Percentiles rank a stretch among this genome's conserved stretches.
These are phyloP conservation scores for Phyllosticta citribraziliensis DNA, from an alignment of 2,329 filamentous ascomycete species.

Conservation along the genomic window DNA sequence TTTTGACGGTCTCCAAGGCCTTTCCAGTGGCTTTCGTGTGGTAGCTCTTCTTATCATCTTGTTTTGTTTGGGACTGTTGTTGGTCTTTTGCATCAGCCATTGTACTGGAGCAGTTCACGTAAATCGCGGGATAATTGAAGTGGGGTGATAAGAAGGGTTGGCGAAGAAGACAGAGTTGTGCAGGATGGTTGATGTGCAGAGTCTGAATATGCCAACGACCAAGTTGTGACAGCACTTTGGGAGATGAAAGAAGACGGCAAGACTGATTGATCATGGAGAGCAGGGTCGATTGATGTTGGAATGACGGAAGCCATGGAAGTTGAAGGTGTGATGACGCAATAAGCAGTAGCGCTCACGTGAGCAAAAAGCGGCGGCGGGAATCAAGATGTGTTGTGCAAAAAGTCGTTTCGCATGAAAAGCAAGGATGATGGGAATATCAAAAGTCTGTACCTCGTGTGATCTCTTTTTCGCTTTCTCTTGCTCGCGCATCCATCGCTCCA, in stretches of 20 bases:
- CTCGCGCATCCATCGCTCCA: constrained; percentile 55
- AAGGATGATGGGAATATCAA: background rate
- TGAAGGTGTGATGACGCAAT: constrained; percentile 4
- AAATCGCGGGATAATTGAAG: background rate
- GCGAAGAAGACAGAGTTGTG: background rate
- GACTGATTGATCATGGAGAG: background rate
- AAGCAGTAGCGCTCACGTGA: background rate
- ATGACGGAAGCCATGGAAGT: background rate
- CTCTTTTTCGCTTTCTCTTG: constrained; percentile 58
- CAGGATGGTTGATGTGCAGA: background rate
- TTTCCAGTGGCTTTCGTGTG: constrained; percentile 63
- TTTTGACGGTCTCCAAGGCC: constrained; percentile 59
- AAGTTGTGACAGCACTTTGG: background rate
- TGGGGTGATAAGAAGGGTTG: background rate
- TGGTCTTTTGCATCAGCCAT: background rate
- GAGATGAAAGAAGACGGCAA: background rate
- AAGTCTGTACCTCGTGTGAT: constrained; percentile 13
- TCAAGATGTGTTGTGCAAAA: background rate
- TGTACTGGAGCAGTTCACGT: background rate
- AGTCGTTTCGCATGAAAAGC: background rate
- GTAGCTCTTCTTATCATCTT: constrained; percentile 48
- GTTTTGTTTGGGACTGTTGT: background rate
- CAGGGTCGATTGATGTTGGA: background rate
- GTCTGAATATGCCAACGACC: background rate
- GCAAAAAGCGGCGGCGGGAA: background rate